Percentiles rank a stretch among this genome's conserved stretches.
Evolutionary conservation across 495 filamentous ascomycete genomes (phyloP).

Genomic region (Wilcoxina mikolae): DNA sequence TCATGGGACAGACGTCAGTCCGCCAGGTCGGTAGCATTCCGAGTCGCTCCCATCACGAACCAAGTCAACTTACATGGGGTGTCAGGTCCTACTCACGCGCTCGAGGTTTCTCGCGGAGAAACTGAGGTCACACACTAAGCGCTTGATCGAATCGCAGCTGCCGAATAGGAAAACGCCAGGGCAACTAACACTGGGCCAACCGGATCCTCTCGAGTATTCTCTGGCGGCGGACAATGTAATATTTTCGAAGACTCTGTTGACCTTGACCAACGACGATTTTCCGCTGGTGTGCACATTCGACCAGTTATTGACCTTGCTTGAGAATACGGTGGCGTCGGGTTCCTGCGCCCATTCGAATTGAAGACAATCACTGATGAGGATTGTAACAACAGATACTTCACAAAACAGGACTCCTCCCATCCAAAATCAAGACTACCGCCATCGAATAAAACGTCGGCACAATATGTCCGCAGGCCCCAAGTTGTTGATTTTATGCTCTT

Average conservation of each 20-base stretch:
- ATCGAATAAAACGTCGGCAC: not conserved
- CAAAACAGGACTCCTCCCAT: too few species aligned
- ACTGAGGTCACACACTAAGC: conserved; percentile 26
- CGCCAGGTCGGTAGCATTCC: conserved; percentile 31
- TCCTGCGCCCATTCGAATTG: not conserved
- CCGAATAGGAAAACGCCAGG: not conserved
- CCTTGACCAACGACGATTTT: conserved; percentile 27
- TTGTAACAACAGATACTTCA: conserved; percentile 10
- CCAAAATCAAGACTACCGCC: too few species aligned
- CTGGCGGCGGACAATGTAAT: conserved; percentile 11
- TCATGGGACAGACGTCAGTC: conserved; percentile 6
- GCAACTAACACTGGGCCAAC: too few species aligned
- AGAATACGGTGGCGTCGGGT: conserved; percentile 19
- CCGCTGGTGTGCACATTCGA: conserved; percentile 35
- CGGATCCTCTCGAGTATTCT: not conserved
- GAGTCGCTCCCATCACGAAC: too few species aligned
- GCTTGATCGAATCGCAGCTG: conserved; percentile 27
- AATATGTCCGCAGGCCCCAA: conserved; percentile 10
- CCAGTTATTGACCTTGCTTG: conserved; percentile 29
- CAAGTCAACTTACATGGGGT: too few species aligned
- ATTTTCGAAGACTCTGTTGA: conserved; percentile 15
- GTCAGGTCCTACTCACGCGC: conserved; percentile 34
- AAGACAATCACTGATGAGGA: not conserved
- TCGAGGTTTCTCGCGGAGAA: conserved; percentile 31
- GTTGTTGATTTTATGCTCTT: conserved; percentile 31